Base-by-base conservation (phyloP, 2,329 filamentous ascomycete genomes). In the Trichophyton schoenleinii region DNA sequence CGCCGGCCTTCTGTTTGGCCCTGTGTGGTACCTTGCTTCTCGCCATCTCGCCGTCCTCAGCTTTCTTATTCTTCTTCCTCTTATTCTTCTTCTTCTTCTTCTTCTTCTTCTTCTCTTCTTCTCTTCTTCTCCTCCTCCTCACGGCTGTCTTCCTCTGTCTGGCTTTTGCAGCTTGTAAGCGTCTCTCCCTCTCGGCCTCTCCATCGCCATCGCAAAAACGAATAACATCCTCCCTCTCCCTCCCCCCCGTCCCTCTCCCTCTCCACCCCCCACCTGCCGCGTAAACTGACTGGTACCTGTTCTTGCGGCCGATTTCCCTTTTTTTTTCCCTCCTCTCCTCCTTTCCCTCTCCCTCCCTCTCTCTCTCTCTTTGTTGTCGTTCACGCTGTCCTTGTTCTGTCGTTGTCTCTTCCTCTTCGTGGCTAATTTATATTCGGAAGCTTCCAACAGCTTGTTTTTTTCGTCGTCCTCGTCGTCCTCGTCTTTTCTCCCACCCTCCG, bases 241-340 rank as follows among this genome's bases (percentile, higher is more conserved):
- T 3, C 38, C 63, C 61, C 49, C 59, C 64, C 65, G 63, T 13
- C 34, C 34, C 25, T 36, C 63, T 31, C 28, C 28, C 18, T 36
- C 41, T n/a, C 41, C 11, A 4, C 41, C 66, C 65, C 61, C 62
- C 65, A 49, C 44, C 63, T 61, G 46, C 8, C 61, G 59, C 60
- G 22, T 49, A 49, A 49, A 49, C 46, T 49, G 34, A 49, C 46
- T 49, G 34, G 46, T 25, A 49, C 46, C 11, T 13, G 46, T 28
- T 48, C n/a, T 20, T 48, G 44, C n/a, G 44, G 52, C 59, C 57
- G 61, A 31, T 46, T 63, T 60, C 42, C 63, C 63, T 60, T 62
- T 62, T 66, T 55, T 53, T 64, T 58, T 46, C 58, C 46, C 59
- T 22, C 46, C 53, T 13, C 34, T 11, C 60, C 55, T 60, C 53